A percentile compares a stretch with the other conserved stretches of the same genome.
Conservation (phyloP, 2,329 filamentous ascomycete genomes). For the Plenodomus lindquistii region DNA sequence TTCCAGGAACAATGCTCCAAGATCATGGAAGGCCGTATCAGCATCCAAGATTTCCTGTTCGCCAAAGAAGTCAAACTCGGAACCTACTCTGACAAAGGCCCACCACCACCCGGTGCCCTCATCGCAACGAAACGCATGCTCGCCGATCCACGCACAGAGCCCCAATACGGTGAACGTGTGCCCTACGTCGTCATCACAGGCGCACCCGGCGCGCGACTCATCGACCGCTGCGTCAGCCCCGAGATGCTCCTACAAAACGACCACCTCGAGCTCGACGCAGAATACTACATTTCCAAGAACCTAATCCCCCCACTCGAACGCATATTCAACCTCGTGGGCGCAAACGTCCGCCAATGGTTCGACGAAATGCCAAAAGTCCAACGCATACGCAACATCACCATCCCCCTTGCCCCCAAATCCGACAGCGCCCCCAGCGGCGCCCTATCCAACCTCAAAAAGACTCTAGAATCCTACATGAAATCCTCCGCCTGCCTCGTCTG, state of each 20-base stretch:
- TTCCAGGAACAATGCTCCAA: conserved; percentile 90
- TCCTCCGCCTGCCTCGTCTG: conserved; percentile 80
- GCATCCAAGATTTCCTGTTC: conserved; percentile 95
- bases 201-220: conserved; percentile 79
- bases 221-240: conserved; percentile 87
- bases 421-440: conserved; percentile 30
- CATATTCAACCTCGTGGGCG: conserved; percentile 95
- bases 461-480: conserved; percentile 92
- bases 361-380: conserved; percentile 95
- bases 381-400: conserved; percentile 66
- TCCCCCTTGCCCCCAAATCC: conserved; percentile 19
- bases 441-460: conserved; percentile 59
- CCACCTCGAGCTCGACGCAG: conserved; percentile 81
- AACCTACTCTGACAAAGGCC: conserved; percentile 80
- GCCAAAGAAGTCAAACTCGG: conserved; percentile 89
- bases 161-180: conserved; percentile 92
- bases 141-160: conserved; percentile 81
- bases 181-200: conserved; percentile 93
- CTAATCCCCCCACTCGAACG: conserved; percentile 91
- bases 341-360: conserved; percentile 88
- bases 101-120: conserved; percentile 82
- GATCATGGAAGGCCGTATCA: conserved; percentile 86
- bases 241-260: conserved; percentile 78
- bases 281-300: conserved; percentile 97
- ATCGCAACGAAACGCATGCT: conserved; percentile 88